Percentiles rank a stretch among this genome's conserved stretches.
Evolutionary conservation across 2,329 filamentous ascomycete genomes (phyloP).

Genomic region (Colletotrichum endophyticum): DNA sequence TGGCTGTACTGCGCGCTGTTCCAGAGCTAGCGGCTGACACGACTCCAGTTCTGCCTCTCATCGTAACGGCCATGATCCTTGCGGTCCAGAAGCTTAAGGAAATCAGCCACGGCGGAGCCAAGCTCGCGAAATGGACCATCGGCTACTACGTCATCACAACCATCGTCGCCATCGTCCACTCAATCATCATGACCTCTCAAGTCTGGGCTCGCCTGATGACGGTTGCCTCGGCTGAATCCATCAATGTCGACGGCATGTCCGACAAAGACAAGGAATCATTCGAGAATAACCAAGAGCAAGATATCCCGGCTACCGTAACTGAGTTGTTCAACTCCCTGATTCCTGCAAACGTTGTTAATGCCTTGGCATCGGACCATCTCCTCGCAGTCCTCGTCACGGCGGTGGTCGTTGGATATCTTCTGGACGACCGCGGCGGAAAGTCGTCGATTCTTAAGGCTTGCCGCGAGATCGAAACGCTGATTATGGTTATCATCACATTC

Average conservation of each 20-base stretch:
- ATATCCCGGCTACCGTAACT: slow-evolving; percentile 47
- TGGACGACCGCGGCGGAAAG: slow-evolving; percentile 39
- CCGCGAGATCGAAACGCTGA: slow-evolving; percentile 52
- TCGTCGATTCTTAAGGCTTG: slow-evolving; percentile 46
- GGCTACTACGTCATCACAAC: slow-evolving; percentile 56
- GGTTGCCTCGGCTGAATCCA: slow-evolving; percentile 34
- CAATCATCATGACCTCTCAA: slow-evolving; percentile 48
- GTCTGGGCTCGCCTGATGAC: slow-evolving; percentile 53
- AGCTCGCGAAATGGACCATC: slow-evolving; percentile 53
- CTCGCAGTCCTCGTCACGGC: slow-evolving; percentile 51
- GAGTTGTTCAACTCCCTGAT: slow-evolving; percentile 55
- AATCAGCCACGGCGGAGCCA: slow-evolving; percentile 47
- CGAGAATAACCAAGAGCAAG: slow-evolving; percentile 35
- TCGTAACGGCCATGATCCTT: slow-evolving; percentile 56
- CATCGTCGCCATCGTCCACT: slow-evolving; percentile 51
- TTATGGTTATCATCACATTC: slow-evolving; percentile 49
- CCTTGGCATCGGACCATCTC: slow-evolving; percentile 50
- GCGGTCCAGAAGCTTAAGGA: slow-evolving; percentile 52
- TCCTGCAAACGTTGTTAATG: slow-evolving; percentile 51
- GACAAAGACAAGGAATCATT: slow-evolving; percentile 32
- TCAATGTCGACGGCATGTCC: slow-evolving; percentile 30
- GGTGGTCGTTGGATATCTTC: slow-evolving; percentile 50
- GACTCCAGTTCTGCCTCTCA: slow-evolving; percentile 52
- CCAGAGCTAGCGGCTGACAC: background rate
- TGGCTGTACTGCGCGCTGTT: background rate